These are phyloP conservation scores for Ricinus communis DNA, from an alignment of 345 rosid species.

Conservation along the genomic window DNA sequence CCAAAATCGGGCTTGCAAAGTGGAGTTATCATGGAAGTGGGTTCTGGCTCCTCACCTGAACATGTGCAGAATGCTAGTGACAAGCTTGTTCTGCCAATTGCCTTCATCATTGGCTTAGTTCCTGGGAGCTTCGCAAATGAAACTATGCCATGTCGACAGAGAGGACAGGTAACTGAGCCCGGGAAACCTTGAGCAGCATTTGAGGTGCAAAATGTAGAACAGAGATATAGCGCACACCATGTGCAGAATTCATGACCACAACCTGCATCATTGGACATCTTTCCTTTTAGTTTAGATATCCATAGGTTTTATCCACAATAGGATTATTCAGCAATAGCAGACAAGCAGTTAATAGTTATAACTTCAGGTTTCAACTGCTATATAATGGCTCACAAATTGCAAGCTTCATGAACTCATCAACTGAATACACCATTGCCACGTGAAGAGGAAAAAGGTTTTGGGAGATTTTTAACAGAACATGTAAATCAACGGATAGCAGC, in stretches of 20 bases:
- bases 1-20: slow-evolving; percentile 65
- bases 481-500: neutral
- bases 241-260: slow-evolving; percentile 91
- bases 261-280: slow-evolving; percentile 53
- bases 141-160: slow-evolving; percentile 82
- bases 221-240: slow-evolving; percentile 78
- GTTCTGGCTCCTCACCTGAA: slow-evolving; percentile 58
- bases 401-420: neutral
- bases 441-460: neutral
- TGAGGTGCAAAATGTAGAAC: slow-evolving; percentile 61
- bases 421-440: neutral
- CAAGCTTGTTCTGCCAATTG: slow-evolving; percentile 63
- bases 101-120: slow-evolving; percentile 38
- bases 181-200: slow-evolving; percentile 47
- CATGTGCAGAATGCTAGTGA: slow-evolving; percentile 75
- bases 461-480: neutral
- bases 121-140: slow-evolving; percentile 70
- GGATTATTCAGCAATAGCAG: neutral
- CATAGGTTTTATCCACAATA: neutral
- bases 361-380: neutral
- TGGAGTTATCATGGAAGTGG: slow-evolving; percentile 53
- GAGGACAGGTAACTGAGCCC: slow-evolving; percentile 88
- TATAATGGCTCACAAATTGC: neutral
- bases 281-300: neutral
- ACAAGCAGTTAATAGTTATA: neutral